Conservation (phyloP, 306 rosid species). For the Lathyrus aphaca region DNA sequence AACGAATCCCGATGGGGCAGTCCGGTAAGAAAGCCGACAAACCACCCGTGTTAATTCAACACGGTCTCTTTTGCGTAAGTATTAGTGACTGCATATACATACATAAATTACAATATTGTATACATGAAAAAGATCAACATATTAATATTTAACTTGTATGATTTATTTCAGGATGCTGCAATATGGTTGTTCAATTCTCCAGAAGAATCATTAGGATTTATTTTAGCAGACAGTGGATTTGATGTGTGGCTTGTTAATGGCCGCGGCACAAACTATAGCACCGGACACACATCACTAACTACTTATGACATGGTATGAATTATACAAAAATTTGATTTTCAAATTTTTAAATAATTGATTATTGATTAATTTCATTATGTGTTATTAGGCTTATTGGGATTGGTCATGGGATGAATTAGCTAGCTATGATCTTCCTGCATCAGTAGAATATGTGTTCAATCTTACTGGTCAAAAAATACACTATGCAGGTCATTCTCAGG, state of each 20-base stretch:
- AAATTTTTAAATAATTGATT: background rate
- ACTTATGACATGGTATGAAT: slow-evolving; percentile 46
- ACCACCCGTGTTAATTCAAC: slow-evolving; percentile 63
- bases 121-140: background rate
- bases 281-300: slow-evolving; percentile 45
- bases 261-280: slow-evolving; percentile 67
- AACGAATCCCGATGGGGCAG: slow-evolving; percentile 53
- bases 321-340: background rate
- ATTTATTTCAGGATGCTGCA: slow-evolving; percentile 50
- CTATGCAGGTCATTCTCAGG: slow-evolving; percentile 83
- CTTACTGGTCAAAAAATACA: slow-evolving; percentile 65
- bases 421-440: slow-evolving; percentile 71
- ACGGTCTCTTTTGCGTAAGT: slow-evolving; percentile 63
- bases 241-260: slow-evolving; percentile 73
- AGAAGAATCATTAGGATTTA: slow-evolving; percentile 59
- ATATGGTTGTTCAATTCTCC: slow-evolving; percentile 68
- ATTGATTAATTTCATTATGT: background rate
- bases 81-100: background rate
- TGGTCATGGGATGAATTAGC: slow-evolving; percentile 94
- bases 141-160: background rate
- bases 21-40: slow-evolving; percentile 41
- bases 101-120: too few relatives aligned
- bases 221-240: slow-evolving; percentile 68
- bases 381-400: slow-evolving; percentile 68
- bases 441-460: slow-evolving; percentile 62